Evolutionary conservation across 1,284 basidiomycete genomes (phyloP), one percentile per base, ranked within the genome.

Genomic region (Ustilago cynodontis): DNA sequence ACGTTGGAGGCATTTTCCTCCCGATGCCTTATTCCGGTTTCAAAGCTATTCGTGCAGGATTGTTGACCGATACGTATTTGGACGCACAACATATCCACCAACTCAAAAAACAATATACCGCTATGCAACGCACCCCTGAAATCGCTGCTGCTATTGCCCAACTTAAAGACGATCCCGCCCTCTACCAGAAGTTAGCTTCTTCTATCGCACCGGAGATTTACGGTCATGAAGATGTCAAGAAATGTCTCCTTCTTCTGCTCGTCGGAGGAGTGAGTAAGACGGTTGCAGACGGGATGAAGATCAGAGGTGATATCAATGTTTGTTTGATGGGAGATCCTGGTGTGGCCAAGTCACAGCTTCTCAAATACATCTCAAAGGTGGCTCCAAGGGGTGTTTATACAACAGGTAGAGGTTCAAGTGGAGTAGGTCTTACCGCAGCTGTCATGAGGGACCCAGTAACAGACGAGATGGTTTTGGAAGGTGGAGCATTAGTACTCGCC

Each of bases 291-390:
- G 97, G 97, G 5, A 95, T 99, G 94, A 98, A 94, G 88, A 99
- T 99, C 81, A 90, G 97, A 84, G 97, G 97, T 28, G 97, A 99
- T 87, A 90, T 99, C 87, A 99, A 99, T 82, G 89, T 99, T 26
- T 99, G 97, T 87, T 87, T 99, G 54, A 99, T 99, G 97, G 97
- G 97, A 82, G 97, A 99, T 87, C 97, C 97, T 56, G 97, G 97
- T 92, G 96, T 99, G 71, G 97, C 97, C 80, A 99, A 99, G 87
- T 98, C 95, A 29, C 97, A 99, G 86, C 86, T 99, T 62, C 90
- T 99, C 75, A 99, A 99, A 88, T 99, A 98, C 84, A 99, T 99
- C 82, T 94, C 95, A 59, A 99, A 99, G 87, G 93, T 99, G 69
- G 97, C 97, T 1, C 97, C 97, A 14, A 90, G 97, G 75, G 97